These are phyloP conservation scores for Solanum bulbocastanum DNA, from an alignment of 257 asterid species.

Conservation along the genomic window DNA sequence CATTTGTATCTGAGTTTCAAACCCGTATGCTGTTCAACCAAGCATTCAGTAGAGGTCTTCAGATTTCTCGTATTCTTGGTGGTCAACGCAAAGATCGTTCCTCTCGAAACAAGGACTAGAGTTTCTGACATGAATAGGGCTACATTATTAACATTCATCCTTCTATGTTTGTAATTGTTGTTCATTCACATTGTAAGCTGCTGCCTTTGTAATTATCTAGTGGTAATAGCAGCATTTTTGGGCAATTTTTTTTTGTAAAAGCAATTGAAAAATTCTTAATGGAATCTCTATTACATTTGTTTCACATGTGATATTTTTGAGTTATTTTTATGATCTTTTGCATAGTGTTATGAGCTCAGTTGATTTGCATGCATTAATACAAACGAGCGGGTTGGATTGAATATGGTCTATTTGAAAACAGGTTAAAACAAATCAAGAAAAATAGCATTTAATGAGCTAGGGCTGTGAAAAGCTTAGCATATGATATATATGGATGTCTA, in stretches of 20 bases:
- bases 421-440: too few species aligned
- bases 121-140: neutral
- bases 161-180: neutral
- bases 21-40: slow-evolving; percentile 97
- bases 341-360: neutral
- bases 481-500: too few species aligned
- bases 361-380: neutral
- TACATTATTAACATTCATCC: neutral
- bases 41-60: slow-evolving; percentile 98
- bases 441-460: too few species aligned
- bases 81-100: slow-evolving; percentile 85
- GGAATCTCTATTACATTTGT: neutral
- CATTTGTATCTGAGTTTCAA: slow-evolving; percentile 93
- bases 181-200: slow-evolving; percentile 1
- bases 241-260: neutral
- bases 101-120: slow-evolving; percentile 77
- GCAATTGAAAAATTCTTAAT: neutral
- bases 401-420: neutral
- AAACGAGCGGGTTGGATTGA: neutral
- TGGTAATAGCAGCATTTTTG: neutral
- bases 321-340: neutral
- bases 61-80: slow-evolving; percentile 95
- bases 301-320: neutral
- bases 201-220: slow-evolving; percentile 3
- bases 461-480: too few species aligned